Conservation (phyloP, 2,329 filamentous ascomycete genomes). For the Grosmannia serpens region DNA sequence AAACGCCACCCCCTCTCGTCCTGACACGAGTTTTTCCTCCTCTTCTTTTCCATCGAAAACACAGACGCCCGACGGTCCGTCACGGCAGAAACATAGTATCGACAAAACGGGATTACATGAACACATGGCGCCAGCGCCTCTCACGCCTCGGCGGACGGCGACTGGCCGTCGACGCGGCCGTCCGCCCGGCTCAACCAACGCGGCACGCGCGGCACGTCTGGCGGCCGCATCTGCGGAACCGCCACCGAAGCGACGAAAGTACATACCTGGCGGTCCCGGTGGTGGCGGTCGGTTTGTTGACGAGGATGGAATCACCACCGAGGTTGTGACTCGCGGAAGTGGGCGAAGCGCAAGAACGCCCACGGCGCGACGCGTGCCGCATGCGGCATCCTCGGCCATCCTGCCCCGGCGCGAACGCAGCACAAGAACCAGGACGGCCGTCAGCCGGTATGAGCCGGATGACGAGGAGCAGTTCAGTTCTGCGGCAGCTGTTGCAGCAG, state of each 20-base stretch:
- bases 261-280: constrained; percentile 76
- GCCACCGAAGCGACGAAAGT: constrained; percentile 60
- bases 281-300: constrained; percentile 79
- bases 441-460: constrained; percentile 36
- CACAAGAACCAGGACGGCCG: constrained; percentile 43
- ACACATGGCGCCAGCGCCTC: constrained; percentile 20
- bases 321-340: constrained; percentile 7
- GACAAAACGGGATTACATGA: not conserved
- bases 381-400: constrained; percentile 25
- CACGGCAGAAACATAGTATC: not conserved
- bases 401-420: constrained; percentile 46
- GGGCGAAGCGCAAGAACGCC: constrained; percentile 18
- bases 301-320: constrained; percentile 40
- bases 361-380: constrained; percentile 7
- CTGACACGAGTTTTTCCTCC: not conserved
- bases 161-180: constrained; percentile 35
- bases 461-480: constrained; percentile 64
- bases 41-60: not conserved
- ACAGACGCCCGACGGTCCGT: no score
- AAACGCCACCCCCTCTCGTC: constrained; percentile 2
- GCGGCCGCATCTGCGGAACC: constrained; percentile 40
- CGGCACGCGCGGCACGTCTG: constrained; percentile 23
- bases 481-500: constrained; percentile 78
- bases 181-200: constrained; percentile 22
- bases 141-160: constrained; percentile 28